phyloP scores from a whole-genome alignment of 805 yeast genomes.

The Ogataea henricii region DNA sequence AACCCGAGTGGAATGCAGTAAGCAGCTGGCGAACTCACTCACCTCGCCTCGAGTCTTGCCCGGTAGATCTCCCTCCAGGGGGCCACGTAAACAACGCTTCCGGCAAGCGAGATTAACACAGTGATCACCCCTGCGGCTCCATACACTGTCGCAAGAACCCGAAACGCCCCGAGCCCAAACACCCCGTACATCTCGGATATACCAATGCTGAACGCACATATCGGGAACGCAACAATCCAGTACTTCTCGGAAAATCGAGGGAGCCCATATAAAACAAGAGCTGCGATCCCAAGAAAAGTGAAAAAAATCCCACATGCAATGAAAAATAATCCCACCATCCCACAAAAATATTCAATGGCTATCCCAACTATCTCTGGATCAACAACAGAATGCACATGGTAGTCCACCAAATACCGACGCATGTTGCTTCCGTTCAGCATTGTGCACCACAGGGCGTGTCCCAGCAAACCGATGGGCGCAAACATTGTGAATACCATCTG shows the following conservation, averaged over 20 bases:
- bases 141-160: slow-evolving; percentile 62
- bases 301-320: slow-evolving; percentile 33
- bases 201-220: slow-evolving; percentile 74
- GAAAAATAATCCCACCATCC: slow-evolving; percentile 18
- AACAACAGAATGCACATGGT: slow-evolving; percentile 4
- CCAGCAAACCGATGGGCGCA: slow-evolving; percentile 77
- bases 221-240: slow-evolving; percentile 87
- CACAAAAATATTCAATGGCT: slow-evolving; percentile 13
- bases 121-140: slow-evolving; percentile 52
- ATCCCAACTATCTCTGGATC: slow-evolving; percentile 15
- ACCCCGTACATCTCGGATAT: slow-evolving; percentile 50
- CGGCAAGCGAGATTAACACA: slow-evolving; percentile 39
- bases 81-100: slow-evolving; percentile 35
- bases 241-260: slow-evolving; percentile 47
- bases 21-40: too few species aligned
- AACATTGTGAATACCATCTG: slow-evolving; percentile 59
- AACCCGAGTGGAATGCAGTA: too few species aligned
- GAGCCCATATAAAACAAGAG: slow-evolving; percentile 34
- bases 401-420: slow-evolving; percentile 13
- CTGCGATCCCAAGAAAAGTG: slow-evolving; percentile 44
- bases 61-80: slow-evolving; percentile 24
- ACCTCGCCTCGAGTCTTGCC: neutral
- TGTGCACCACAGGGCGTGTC: slow-evolving; percentile 80
- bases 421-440: slow-evolving; percentile 36
- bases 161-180: slow-evolving; percentile 53